phyloP scores from a whole-genome alignment of 495 filamentous ascomycete species.

The Aspergillus heteromorphus region DNA sequence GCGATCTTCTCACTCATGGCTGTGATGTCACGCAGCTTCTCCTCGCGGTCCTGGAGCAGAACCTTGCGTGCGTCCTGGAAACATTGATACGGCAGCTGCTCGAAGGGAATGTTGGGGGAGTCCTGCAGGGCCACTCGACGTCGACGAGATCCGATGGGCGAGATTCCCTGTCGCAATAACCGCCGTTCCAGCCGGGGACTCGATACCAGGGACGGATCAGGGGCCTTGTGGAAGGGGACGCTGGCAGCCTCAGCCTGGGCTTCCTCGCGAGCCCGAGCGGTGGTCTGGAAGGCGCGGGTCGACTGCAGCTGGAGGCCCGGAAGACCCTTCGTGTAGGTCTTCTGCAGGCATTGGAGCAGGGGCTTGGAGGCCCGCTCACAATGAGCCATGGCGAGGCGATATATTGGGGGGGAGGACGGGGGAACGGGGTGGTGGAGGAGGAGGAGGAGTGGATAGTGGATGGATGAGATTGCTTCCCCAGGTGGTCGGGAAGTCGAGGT shows the following conservation, averaged over 20 bases:
- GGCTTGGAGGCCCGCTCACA: constrained; percentile 65
- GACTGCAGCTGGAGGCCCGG: constrained; percentile 29
- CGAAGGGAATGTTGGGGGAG: constrained; percentile 72
- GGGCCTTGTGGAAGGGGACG: constrained; percentile 34
- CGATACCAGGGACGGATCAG: constrained; percentile 46
- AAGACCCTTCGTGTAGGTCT: constrained; percentile 32
- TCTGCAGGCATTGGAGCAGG: constrained; percentile 57
- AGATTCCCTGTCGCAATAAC: constrained; percentile 52
- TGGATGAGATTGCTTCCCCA: constrained; percentile 8
- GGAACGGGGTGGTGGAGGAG: constrained; percentile 5
- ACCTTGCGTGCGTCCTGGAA: constrained; percentile 93
- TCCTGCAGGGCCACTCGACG: constrained; percentile 70
- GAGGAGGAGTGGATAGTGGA: constrained; percentile 12
- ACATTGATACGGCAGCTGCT: constrained; percentile 89
- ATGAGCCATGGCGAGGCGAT: constrained; percentile 53
- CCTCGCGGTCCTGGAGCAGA: constrained; percentile 68
- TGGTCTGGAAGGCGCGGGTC: constrained; percentile 35
- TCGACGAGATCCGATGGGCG: constrained; percentile 73
- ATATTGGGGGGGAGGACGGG: constrained; percentile 2
- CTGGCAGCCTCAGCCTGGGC: constrained; percentile 32
- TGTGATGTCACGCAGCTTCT: constrained; percentile 69
- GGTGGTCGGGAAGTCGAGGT: constrained; percentile 15
- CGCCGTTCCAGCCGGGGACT: constrained; percentile 54
- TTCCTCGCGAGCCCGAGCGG: constrained; percentile 32
- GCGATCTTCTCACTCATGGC: constrained; percentile 54